A percentile compares a stretch with the other conserved stretches of the same genome.
Evolutionary conservation across 495 filamentous ascomycete species (phyloP).

Genomic region (Podospora didyma): DNA sequence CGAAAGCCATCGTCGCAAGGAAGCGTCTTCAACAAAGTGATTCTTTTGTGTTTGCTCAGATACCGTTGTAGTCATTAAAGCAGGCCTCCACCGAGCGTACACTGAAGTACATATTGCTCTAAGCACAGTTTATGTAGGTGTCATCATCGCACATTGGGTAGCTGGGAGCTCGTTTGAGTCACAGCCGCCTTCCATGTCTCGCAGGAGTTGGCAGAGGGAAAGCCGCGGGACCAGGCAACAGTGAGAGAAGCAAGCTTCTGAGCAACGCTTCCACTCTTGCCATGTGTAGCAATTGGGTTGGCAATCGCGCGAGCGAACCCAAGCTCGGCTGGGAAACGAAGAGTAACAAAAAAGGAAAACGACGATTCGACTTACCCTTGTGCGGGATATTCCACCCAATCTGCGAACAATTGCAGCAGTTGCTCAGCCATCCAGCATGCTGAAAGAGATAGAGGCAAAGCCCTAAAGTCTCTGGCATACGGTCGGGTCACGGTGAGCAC

Average conservation of each 20-base stretch:
- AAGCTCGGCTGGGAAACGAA: too few relatives aligned
- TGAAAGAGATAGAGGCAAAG: slow-evolving; percentile 1
- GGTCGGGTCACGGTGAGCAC: slow-evolving; percentile 5
- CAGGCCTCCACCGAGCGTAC: slow-evolving; percentile 68
- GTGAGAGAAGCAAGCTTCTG: too few relatives aligned
- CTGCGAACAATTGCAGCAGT: background rate
- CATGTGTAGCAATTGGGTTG: too few relatives aligned
- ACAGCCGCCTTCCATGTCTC: too few relatives aligned
- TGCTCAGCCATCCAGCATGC: slow-evolving; percentile 9
- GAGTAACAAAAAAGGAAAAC: background rate
- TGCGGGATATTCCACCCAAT: slow-evolving; percentile 20
- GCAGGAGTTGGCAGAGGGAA: too few relatives aligned
- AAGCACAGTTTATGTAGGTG: slow-evolving; percentile 43
- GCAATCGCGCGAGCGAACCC: too few relatives aligned
- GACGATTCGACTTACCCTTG: slow-evolving; percentile 20
- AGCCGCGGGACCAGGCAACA: background rate
- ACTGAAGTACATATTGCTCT: slow-evolving; percentile 61
- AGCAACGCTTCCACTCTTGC: too few relatives aligned
- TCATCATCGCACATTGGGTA: slow-evolving; percentile 58
- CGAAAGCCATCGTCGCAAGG: background rate
- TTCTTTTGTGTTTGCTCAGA: slow-evolving; percentile 57
- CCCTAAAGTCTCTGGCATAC: background rate
- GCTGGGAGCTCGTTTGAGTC: background rate
- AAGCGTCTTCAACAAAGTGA: background rate
- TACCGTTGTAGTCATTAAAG: slow-evolving; percentile 98